phyloP scores from a whole-genome alignment of 768 basidiomycete genomes.

The Tephrocybe sp. region DNA sequence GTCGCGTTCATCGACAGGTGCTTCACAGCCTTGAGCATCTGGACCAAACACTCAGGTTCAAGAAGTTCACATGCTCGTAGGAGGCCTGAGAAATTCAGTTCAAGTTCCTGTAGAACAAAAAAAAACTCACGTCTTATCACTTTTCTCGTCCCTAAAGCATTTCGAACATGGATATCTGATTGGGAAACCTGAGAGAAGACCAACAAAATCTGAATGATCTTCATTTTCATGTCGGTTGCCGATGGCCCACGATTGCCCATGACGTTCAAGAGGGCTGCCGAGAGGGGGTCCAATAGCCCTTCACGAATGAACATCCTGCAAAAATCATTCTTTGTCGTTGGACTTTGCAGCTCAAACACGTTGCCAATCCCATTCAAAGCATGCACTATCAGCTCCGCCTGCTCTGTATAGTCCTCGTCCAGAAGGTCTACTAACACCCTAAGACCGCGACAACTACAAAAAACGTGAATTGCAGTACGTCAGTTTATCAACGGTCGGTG shows the following conservation, averaged over 20 bases:
- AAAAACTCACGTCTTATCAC: slow-evolving; percentile 76
- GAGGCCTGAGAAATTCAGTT: slow-evolving; percentile 51
- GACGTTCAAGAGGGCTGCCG: slow-evolving; percentile 85
- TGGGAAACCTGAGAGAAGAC: slow-evolving; percentile 98
- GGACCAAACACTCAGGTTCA: slow-evolving; percentile 83
- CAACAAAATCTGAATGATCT: slow-evolving; percentile 84
- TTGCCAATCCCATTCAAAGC: slow-evolving; percentile 93
- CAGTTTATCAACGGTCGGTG: too few species aligned
- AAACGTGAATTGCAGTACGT: too few species aligned
- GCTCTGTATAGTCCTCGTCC: slow-evolving; percentile 93
- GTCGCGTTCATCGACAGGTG: slow-evolving; percentile 93
- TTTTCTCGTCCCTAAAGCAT: slow-evolving; percentile 87
- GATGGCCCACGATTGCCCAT: slow-evolving; percentile 69
- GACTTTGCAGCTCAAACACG: slow-evolving; percentile 94
- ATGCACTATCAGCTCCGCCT: slow-evolving; percentile 87
- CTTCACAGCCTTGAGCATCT: slow-evolving; percentile 92
- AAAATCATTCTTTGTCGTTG: slow-evolving; percentile 97
- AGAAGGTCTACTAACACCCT: slow-evolving; percentile 93
- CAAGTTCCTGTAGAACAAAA: neutral
- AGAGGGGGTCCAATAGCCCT: slow-evolving; percentile 89
- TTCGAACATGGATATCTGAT: slow-evolving; percentile 88
- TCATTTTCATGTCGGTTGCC: slow-evolving; percentile 74
- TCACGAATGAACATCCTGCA: slow-evolving; percentile 98
- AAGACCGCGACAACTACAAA: slow-evolving; percentile 82
- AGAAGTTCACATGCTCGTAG: slow-evolving; percentile 85